Percentiles rank a stretch among this genome's conserved stretches.
phyloP scores from a whole-genome alignment of 225 moss, liverwort and hornwort species.

The Marchantia paleacea region DNA sequence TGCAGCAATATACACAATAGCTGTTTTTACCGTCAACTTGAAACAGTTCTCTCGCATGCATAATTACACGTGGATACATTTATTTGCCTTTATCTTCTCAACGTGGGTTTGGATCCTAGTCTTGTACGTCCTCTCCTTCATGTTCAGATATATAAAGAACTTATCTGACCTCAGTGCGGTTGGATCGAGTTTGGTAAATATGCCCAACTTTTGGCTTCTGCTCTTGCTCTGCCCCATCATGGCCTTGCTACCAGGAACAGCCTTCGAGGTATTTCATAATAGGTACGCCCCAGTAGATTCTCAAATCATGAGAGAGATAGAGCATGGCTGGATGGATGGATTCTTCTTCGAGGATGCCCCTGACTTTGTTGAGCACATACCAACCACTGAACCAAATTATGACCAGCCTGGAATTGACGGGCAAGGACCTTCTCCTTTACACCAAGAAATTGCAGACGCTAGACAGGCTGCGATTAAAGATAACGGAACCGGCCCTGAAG shows the following conservation, averaged over 20 bases:
- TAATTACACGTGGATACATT: slow-evolving; percentile 53
- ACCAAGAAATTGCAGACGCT: slow-evolving; percentile 37
- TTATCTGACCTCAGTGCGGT: slow-evolving; percentile 45
- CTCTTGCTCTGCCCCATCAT: slow-evolving; percentile 49
- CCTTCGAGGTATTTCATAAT: slow-evolving; percentile 43
- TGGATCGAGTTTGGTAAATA: slow-evolving; percentile 29
- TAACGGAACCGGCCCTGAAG: background rate
- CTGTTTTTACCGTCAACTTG: slow-evolving; percentile 55
- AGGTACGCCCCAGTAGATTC: slow-evolving; percentile 57
- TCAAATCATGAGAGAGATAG: slow-evolving; percentile 79
- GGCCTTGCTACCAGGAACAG: slow-evolving; percentile 46
- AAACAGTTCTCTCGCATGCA: slow-evolving; percentile 57
- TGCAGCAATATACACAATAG: slow-evolving; percentile 43
- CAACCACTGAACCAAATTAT: background rate
- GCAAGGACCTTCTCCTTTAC: slow-evolving; percentile 31
- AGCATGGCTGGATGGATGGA: slow-evolving; percentile 71
- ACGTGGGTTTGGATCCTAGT: slow-evolving; percentile 34
- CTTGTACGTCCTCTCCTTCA: slow-evolving; percentile 51
- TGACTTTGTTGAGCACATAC: slow-evolving; percentile 54
- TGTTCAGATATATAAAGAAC: slow-evolving; percentile 11
- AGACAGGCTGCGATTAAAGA: slow-evolving; percentile 13
- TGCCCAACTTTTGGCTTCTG: slow-evolving; percentile 62
- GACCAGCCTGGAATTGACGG: slow-evolving; percentile 16
- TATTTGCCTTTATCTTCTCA: slow-evolving; percentile 34
- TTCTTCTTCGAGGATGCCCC: slow-evolving; percentile 33